Percentiles rank a stretch among this genome's conserved stretches.
These are phyloP conservation scores for Sporisorium scitamineum DNA, from an alignment of 1,284 basidiomycete species.

Conservation along the genomic window DNA sequence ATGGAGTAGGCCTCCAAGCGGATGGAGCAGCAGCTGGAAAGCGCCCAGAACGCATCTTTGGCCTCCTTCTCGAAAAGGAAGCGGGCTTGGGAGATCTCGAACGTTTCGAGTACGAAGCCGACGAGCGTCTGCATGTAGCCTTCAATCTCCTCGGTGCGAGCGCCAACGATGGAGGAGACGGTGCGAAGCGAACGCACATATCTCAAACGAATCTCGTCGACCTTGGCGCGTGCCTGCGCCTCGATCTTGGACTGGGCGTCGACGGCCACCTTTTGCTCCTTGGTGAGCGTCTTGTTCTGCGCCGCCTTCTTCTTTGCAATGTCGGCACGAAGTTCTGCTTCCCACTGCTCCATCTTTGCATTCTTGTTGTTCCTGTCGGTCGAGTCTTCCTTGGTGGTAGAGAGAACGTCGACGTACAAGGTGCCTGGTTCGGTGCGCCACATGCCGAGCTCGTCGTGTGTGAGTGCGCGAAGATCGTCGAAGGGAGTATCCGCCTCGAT, in stretches of 20 bases:
- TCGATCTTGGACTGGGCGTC: slow-evolving; percentile 64
- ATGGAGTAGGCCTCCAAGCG: slow-evolving; percentile 53
- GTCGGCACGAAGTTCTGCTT: slow-evolving; percentile 65
- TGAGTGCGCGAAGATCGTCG: slow-evolving; percentile 49
- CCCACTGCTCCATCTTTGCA: slow-evolving; percentile 65
- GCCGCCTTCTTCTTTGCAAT: slow-evolving; percentile 67
- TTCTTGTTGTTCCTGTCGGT: slow-evolving; percentile 57
- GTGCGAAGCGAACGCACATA: slow-evolving; percentile 52
- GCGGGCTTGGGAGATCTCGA: slow-evolving; percentile 46
- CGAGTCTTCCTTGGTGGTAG: slow-evolving; percentile 40
- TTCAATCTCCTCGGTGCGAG: slow-evolving; percentile 50
- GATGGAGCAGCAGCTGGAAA: slow-evolving; percentile 54
- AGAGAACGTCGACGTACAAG: slow-evolving; percentile 63
- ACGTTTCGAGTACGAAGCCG: slow-evolving; percentile 36
- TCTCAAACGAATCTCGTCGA: slow-evolving; percentile 47
- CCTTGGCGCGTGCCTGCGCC: slow-evolving; percentile 51
- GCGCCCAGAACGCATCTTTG: slow-evolving; percentile 50
- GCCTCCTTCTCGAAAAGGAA: slow-evolving; percentile 42
- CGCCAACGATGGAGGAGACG: slow-evolving; percentile 48
- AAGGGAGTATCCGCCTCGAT: slow-evolving; percentile 48
- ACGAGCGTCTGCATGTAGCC: slow-evolving; percentile 56
- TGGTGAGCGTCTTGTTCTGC: slow-evolving; percentile 58
- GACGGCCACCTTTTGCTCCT: slow-evolving; percentile 62
- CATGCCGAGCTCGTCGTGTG: slow-evolving; percentile 62
- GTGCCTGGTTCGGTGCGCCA: slow-evolving; percentile 60